These are phyloP conservation scores for Yarrowia sp. DNA, from an alignment of 805 yeast genomes.

Conservation along the genomic window DNA sequence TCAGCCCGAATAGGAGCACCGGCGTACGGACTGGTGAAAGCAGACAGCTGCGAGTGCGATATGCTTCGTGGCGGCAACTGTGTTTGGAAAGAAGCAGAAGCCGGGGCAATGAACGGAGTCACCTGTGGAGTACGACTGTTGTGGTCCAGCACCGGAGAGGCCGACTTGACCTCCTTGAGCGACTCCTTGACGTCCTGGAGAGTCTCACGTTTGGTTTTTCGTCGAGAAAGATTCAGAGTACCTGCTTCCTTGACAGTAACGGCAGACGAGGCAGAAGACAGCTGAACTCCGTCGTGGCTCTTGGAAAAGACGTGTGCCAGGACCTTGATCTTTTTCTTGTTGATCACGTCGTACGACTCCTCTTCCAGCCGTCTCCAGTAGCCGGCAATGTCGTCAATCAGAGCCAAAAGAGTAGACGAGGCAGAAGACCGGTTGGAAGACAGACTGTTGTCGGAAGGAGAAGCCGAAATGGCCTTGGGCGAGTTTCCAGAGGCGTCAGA, in stretches of 20 bases:
- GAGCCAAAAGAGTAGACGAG: constrained; percentile 2
- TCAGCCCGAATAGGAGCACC: not conserved
- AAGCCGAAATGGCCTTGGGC: not conserved
- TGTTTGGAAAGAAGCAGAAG: not conserved
- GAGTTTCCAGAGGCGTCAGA: not conserved
- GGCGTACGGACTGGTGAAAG: not conserved
- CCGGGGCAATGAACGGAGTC: not conserved
- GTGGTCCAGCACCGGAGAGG: not conserved
- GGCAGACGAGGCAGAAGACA: not conserved
- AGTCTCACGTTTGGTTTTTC: constrained; percentile 1
- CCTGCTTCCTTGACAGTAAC: constrained; percentile 10
- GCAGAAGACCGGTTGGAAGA: constrained; percentile 17
- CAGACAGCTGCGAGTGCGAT: not conserved
- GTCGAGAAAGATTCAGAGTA: not conserved
- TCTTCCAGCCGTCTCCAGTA: constrained; percentile 19
- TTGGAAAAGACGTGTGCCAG: constrained; percentile 13
- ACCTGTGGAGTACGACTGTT: not conserved
- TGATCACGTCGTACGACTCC: constrained; percentile 21
- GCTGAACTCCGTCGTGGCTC: not conserved
- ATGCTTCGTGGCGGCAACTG: not conserved
- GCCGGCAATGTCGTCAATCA: constrained; percentile 22
- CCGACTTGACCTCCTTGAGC: constrained; percentile 7
- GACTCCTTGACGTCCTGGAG: constrained; percentile 17
- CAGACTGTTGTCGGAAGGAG: constrained; percentile 7
- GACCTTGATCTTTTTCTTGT: constrained; percentile 21